Base-by-base conservation (phyloP, 73 alveolate species). In the Paraurostyla sp. region DNA sequence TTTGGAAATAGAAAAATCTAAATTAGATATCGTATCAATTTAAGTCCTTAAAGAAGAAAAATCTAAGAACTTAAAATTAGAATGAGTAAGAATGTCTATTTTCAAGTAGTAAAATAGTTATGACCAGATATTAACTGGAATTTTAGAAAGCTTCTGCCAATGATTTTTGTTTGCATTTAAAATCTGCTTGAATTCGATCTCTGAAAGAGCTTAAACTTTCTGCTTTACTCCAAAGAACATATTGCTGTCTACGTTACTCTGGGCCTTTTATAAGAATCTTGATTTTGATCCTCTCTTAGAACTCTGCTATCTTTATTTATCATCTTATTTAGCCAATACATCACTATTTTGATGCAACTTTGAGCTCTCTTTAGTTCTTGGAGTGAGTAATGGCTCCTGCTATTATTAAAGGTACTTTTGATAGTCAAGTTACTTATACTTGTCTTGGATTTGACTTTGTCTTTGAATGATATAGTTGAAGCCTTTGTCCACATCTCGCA, bases 41-140 rank as follows among this genome's bases (percentile, higher is more conserved):
- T 73, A 20, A 40, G 4, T 6, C 13, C 82, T 32, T 46, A 73
- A 6, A 48, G 56, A 18, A 25, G 4, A 11, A 29, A 73, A 45
- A 16, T 73, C 86, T 3, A 32, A 50, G 23, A 23, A 73, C 46
- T 73, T 48, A 16, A 73, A 48, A 56, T 49, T 73, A 4, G 86
- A 73, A 27, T 73, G 68, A 45, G 86, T 73, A 11, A 73, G 32
- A 2, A 73, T 7, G 13, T 73, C 86, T 22, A 73, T 30, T 48
- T 73, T 73, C 7, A 22, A 7, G 27, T 40, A 43, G 45, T 73
- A 36, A 29, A 73, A 48, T 29, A 48, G 9, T 23, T 40, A 73
- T 23, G 86, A 56, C 65, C 65, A 49, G 16, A 45, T 43, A 22
- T 15, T 73, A 2, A 73, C 16, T 13, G 71, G 54, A 29, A 73